phyloP scores from a whole-genome alignment of 2,329 filamentous ascomycete species.

The Cyphellophora europaea region DNA sequence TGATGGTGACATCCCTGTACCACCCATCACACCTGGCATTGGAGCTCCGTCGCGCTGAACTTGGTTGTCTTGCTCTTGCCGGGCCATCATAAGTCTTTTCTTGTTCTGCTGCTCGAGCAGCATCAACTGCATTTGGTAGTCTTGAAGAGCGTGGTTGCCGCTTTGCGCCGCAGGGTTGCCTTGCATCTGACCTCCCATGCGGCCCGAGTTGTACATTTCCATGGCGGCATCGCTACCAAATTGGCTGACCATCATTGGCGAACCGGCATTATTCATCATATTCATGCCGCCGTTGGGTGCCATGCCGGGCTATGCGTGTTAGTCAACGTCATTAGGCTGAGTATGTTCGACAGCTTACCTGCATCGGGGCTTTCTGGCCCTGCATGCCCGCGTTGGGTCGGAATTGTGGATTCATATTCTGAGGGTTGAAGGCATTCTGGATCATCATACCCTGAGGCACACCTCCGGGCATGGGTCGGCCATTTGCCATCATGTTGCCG shows the following conservation, averaged over 20 bases:
- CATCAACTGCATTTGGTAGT: slow-evolving; percentile 64
- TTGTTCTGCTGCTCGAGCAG: slow-evolving; percentile 61
- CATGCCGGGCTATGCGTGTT: slow-evolving; percentile 67
- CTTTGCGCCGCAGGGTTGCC: slow-evolving; percentile 26
- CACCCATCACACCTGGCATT: slow-evolving; percentile 33
- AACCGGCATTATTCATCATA: slow-evolving; percentile 61
- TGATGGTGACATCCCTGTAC: slow-evolving; percentile 47
- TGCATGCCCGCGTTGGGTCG: slow-evolving; percentile 19
- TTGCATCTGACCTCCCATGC: slow-evolving; percentile 28
- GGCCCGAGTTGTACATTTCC: slow-evolving; percentile 24
- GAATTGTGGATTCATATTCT: slow-evolving; percentile 56
- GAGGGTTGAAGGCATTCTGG: slow-evolving; percentile 65
- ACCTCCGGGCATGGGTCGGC: slow-evolving; percentile 57
- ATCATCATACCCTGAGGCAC: slow-evolving; percentile 27
- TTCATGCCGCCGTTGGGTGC: slow-evolving; percentile 58
- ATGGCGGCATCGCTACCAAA: slow-evolving; percentile 27
- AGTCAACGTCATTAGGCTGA: slow-evolving; percentile 61
- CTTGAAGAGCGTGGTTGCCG: slow-evolving; percentile 58
- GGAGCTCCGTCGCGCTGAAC: slow-evolving; percentile 39
- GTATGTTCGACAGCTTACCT: no score
- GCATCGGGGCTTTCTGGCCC: slow-evolving; percentile 61
- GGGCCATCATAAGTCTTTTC: slow-evolving; percentile 56
- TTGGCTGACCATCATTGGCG: slow-evolving; percentile 66
- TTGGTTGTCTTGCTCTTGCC: slow-evolving; percentile 58
- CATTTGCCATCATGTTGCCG: slow-evolving; percentile 69